phyloP scores from a whole-genome alignment of 805 yeast species.

The Diddensiella santjacobensis region DNA sequence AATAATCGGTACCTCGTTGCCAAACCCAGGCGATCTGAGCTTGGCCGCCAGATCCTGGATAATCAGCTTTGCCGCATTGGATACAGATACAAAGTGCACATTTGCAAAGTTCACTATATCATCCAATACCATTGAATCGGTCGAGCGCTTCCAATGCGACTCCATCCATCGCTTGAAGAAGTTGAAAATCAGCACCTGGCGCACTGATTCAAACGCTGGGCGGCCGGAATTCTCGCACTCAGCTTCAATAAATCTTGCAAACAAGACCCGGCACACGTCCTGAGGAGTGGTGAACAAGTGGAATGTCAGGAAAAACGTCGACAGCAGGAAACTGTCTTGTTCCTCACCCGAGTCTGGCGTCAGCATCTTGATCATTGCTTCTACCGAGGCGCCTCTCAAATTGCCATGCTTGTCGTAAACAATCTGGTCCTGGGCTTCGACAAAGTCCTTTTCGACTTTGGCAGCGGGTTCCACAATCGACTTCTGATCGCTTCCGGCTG shows the following conservation, averaged over 20 bases:
- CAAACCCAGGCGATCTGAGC: slow-evolving; percentile 15
- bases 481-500: slow-evolving; percentile 2
- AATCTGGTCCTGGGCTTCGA: not conserved
- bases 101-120: slow-evolving; percentile 67
- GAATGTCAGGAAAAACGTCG: slow-evolving; percentile 75
- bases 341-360: slow-evolving; percentile 23
- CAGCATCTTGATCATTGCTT: slow-evolving; percentile 29
- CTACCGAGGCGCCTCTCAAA: slow-evolving; percentile 35
- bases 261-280: slow-evolving; percentile 65
- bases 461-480: not conserved
- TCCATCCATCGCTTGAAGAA: slow-evolving; percentile 83
- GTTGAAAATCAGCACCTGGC: slow-evolving; percentile 51
- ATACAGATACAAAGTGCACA: slow-evolving; percentile 14
- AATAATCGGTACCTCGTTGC: slow-evolving; percentile 21
- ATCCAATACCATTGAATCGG: slow-evolving; percentile 59
- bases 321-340: slow-evolving; percentile 59
- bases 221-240: slow-evolving; percentile 48
- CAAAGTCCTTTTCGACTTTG: not conserved
- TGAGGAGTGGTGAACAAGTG: slow-evolving; percentile 64
- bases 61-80: slow-evolving; percentile 19
- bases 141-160: slow-evolving; percentile 73
- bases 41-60: slow-evolving; percentile 22
- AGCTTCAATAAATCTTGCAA: slow-evolving; percentile 45
- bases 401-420: slow-evolving; percentile 23
- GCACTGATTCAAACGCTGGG: slow-evolving; percentile 37